phyloP scores from a whole-genome alignment of 2,329 filamentous ascomycete genomes.

The Stagonosporopsis tanaceti region DNA sequence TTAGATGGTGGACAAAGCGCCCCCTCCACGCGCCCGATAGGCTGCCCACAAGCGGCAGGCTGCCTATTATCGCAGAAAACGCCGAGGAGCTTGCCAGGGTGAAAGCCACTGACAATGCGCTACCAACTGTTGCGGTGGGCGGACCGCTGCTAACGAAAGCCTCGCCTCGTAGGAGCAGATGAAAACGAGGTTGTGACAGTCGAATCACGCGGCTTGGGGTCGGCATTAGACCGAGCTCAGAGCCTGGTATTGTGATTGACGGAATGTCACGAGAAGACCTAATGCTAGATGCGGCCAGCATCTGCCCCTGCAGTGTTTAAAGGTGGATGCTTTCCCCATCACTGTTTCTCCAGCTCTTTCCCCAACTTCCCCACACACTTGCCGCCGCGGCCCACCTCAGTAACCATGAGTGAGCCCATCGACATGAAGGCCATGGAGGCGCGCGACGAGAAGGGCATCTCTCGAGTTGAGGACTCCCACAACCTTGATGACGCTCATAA shows the following conservation, averaged over 20 bases:
- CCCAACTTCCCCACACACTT: constrained; percentile 26
- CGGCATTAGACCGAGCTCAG: constrained; percentile 24
- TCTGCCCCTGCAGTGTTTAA: constrained; percentile 32
- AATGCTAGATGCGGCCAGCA: constrained; percentile 17
- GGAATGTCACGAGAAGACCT: constrained; percentile 25
- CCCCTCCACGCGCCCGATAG: constrained; percentile 25
- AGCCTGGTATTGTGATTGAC: constrained; percentile 32
- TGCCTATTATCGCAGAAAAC: constrained; percentile 20
- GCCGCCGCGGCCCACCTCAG: constrained; percentile 27
- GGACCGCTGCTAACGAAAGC: constrained; percentile 30
- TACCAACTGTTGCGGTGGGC: constrained; percentile 28
- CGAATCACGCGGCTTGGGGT: constrained; percentile 24
- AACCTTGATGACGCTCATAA: constrained; percentile 29
- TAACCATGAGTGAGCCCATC: constrained; percentile 34
- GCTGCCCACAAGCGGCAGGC: constrained; percentile 18
- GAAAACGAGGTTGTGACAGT: constrained; percentile 24
- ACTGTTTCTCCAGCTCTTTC: constrained; percentile 27
- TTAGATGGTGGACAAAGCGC: constrained; percentile 28
- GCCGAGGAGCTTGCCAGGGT: constrained; percentile 15
- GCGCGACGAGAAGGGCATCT: constrained; percentile 34
- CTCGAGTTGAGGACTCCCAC: constrained; percentile 29
- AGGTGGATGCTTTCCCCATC: constrained; percentile 22
- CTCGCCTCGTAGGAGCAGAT: constrained; percentile 22
- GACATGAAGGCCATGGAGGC: constrained; percentile 27
- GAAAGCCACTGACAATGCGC: constrained; percentile 25